phyloP scores from a whole-genome alignment of 2,329 filamentous ascomycete species.

The Corynespora cassiicola region DNA sequence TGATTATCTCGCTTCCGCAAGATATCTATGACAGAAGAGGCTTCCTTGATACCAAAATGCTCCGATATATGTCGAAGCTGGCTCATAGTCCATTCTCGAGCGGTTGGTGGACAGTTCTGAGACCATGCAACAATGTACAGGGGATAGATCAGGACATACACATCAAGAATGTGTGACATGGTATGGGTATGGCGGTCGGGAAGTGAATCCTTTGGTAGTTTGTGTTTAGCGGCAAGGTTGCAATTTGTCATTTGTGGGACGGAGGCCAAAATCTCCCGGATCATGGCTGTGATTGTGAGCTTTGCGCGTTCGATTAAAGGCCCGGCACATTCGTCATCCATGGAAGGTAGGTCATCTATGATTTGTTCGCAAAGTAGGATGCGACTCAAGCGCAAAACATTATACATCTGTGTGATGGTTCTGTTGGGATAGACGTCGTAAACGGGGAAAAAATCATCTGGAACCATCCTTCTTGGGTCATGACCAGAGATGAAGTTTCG shows the following conservation, averaged over 20 bases:
- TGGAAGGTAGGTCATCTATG: conserved; percentile 10
- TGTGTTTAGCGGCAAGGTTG: conserved; percentile 20
- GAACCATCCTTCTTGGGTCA: conserved; percentile 5
- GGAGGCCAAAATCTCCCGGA: conserved; percentile 38
- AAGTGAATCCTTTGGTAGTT: conserved; percentile 11
- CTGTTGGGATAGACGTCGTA: conserved; percentile 39
- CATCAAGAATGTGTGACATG: conserved; percentile 20
- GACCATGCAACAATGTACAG: conserved; percentile 24
- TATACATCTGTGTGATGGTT: conserved; percentile 37
- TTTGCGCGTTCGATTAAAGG: conserved; percentile 10
- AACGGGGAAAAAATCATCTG: conserved; percentile 15
- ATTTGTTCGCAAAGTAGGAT: conserved; percentile 40
- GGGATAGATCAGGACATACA: conserved; percentile 21
- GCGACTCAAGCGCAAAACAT: conserved; percentile 35
- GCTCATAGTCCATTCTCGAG: conserved; percentile 11
- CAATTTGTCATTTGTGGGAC: conserved; percentile 40
- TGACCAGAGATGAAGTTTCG: conserved; percentile 8
- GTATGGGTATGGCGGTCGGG: conserved; percentile 15
- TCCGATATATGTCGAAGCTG: conserved; percentile 19
- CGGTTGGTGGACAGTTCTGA: conserved; percentile 3
- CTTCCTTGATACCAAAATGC: conserved; percentile 24
- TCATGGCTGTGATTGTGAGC: conserved; percentile 24
- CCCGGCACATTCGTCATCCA: conserved; percentile 3
- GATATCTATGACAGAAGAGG: conserved; percentile 12
- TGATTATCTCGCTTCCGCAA: conserved; percentile 5